Base-by-base conservation (phyloP, 148 eudicot genomes). In the Bassia scoparia region DNA sequence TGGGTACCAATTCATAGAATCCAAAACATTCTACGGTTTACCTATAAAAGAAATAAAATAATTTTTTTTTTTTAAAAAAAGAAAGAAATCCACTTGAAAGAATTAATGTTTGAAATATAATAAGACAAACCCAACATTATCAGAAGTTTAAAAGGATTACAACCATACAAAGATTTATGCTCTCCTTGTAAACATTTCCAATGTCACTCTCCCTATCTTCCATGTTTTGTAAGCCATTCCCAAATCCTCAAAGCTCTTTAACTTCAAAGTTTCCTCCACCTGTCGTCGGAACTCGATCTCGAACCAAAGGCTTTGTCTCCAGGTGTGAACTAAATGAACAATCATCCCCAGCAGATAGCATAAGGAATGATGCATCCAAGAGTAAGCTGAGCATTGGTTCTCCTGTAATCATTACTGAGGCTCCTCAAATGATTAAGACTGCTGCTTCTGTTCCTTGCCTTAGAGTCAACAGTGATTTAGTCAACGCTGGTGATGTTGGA, bases 381-480 rank as follows among this genome's bases (percentile, higher is more conserved):
- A n/a, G n/a, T n/a, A n/a, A n/a, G 67, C 87, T 90, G 58, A 77
- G 78, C 76, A 81, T 93, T 64, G 98, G 98, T 20, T 86, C 98
- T 27, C 97, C 95, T 3, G 73, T 93, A 5, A 69, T 93, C 21
- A 79, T 90, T 7, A 83, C 78, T 5, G 97, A 87, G 74, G 97
- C 97, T 81, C 98, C 98, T 38, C 74, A 78, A 60, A 68, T 85
- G 86, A 77, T 94, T 13, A 94, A 91, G 71, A 94, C 98, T 16
- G 98, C 98, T 27, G 91, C 97, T 74, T 88, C 98, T 13, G 85
- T 94, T 54, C 98, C 98, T 10, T 94, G 98, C 69, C 90, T 90
- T 60, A 78, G 97, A 49, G 78, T 76, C 53, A 91, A 90, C 76
- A 23, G 85, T 13, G 97, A 89, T 55, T 75, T 90, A 44, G 86